Conservation (phyloP, 192 early-diverging fungal species). For the Linnemannia schmuckeri region DNA sequence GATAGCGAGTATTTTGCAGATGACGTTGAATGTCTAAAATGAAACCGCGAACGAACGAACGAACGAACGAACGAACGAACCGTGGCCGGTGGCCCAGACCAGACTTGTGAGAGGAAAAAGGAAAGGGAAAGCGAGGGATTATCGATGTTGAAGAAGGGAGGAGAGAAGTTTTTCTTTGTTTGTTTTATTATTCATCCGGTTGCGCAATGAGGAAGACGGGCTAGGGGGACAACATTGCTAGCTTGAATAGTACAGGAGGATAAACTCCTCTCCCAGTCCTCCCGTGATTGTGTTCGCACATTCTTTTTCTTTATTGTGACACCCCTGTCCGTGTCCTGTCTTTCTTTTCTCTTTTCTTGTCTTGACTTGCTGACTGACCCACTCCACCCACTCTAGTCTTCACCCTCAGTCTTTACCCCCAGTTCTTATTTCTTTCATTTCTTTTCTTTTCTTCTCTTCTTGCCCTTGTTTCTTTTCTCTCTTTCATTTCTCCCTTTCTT, state of each 20-base stretch:
- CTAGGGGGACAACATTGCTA: background rate
- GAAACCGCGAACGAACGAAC: background rate
- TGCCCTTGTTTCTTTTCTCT: background rate
- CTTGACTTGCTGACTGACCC: background rate
- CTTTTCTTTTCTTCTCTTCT: background rate
- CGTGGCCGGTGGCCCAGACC: background rate
- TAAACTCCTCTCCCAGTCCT: background rate
- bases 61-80: background rate
- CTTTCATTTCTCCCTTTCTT: background rate
- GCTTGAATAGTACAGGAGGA: background rate
- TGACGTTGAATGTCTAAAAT: background rate
- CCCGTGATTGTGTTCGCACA: background rate
- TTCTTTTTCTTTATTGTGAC: background rate
- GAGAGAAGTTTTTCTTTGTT: background rate
- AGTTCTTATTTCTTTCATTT: too few species aligned
- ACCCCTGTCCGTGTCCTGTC: background rate
- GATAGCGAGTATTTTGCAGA: background rate
- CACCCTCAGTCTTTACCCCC: too few species aligned
- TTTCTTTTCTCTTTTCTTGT: background rate
- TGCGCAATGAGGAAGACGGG: background rate
- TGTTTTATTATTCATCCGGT: background rate
- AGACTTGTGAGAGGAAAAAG: background rate
- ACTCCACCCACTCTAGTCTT: too few species aligned
- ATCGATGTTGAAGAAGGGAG: background rate
- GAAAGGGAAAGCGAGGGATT: background rate